Percentiles rank a stretch among this genome's conserved stretches.
Evolutionary conservation across 352 stramenopile species (phyloP).

Genomic region (Pythium aquatile): DNA sequence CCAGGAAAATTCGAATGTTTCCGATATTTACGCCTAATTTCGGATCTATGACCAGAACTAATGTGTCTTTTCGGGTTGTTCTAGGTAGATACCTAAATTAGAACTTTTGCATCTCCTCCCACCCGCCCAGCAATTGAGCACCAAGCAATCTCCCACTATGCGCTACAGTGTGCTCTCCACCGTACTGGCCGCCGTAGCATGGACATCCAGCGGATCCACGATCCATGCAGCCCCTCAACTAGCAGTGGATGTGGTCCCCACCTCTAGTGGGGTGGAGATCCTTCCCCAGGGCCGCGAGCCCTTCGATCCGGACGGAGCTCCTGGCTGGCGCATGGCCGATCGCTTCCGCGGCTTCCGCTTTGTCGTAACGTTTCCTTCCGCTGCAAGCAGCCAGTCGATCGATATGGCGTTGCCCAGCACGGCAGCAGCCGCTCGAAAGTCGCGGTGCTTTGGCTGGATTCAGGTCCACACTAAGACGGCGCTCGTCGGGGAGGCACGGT

Average conservation of each 20-base stretch:
- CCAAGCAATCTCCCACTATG: background rate
- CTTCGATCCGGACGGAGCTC: conserved; percentile 9
- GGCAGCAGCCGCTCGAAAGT: background rate
- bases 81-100: background rate
- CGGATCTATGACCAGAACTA: too few species aligned
- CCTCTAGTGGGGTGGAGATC: background rate
- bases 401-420: background rate
- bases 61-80: too few species aligned
- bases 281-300: background rate
- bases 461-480: background rate
- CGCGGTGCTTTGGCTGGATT: conserved; percentile 26
- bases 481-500: conserved; percentile 23
- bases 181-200: background rate
- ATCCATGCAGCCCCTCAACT: background rate
- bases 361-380: background rate
- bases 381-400: background rate
- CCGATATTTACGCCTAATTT: background rate
- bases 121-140: background rate
- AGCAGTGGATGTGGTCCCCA: conserved; percentile 17
- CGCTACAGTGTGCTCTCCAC: background rate
- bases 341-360: conserved; percentile 28
- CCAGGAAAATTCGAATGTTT: conserved; percentile 15
- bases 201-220: background rate
- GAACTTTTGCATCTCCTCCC: background rate
- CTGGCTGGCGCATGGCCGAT: conserved; percentile 23